Base-by-base conservation (phyloP, 345 rosid genomes). In the Eucalyptus albens region DNA sequence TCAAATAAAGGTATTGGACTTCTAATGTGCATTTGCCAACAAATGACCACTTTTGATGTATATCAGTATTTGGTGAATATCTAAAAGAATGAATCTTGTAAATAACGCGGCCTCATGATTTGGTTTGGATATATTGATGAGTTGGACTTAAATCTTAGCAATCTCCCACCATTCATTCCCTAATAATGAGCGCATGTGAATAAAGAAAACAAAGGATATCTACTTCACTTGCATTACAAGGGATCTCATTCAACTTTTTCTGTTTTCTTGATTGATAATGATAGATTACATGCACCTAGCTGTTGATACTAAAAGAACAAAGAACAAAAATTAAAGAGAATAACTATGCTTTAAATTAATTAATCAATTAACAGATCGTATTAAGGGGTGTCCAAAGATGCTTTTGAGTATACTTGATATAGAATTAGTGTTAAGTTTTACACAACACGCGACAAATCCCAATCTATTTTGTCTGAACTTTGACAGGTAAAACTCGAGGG, bases 1-100 rank as follows among this genome's bases (percentile, higher is more conserved):
- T 56, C 3, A 9, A 0, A 56, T 0, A 0, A 24, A 56, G 13
- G 13, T 56, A 56, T 56, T 2, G 4, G 27, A 10, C 6, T 24
- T 56, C 27, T 56, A 24, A 6, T 0, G 4, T 8, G 19, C 3
- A n/a, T 65, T 65, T 56, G 19, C 80, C 6, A 67, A 65, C 9
- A 31, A 31, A 56, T 9, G 60, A 24, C 62, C 29, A 56, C 29
- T 56, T 11, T 22, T 0, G 5, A 55, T 55, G 11, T 55, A 55
- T 55, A 22, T 55, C 6, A 0, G 1, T 56, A 1, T 56, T 9
- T 9, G 13, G 3, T 56, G 29, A 24, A 9, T 56, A 56, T 56
- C 62, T 56, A 9, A 56, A 56, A 24, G 62, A 56, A 24, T 9
- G 3, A 2, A 9, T 56, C 62, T 56, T 2, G 3, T 24, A 56